These are phyloP conservation scores for Phytophthora crassamura DNA, from an alignment of 352 stramenopile genomes.

Conservation along the genomic window DNA sequence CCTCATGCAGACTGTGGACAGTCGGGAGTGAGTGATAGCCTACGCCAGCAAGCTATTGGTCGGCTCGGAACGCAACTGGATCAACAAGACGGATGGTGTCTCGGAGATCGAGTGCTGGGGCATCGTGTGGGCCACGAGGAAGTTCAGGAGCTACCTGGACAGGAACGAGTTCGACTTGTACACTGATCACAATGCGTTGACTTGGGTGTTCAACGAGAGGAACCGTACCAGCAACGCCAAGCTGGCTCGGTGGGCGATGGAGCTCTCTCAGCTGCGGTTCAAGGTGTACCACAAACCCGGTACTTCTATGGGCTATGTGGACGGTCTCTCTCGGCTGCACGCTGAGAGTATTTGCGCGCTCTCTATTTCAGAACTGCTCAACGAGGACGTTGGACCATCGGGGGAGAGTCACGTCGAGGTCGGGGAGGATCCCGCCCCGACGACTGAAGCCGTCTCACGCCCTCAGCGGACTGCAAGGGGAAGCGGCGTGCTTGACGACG, in stretches of 20 bases:
- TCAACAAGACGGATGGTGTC: not conserved
- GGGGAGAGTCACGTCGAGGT: no score
- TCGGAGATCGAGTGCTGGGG: not conserved
- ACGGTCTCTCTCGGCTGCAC: not conserved
- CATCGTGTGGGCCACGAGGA: not conserved
- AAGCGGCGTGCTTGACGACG: no score
- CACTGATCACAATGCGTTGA: not conserved
- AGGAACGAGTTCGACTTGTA: not conserved
- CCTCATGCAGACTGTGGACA: not conserved
- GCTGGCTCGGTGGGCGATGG: not conserved
- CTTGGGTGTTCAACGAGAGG: not conserved
- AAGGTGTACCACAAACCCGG: no score
- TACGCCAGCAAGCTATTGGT: not conserved
- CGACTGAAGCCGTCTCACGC: no score
- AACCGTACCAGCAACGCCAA: constrained; percentile 1
- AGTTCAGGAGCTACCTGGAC: not conserved
- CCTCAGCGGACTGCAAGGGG: no score
- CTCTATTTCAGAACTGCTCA: not conserved
- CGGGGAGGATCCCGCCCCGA: no score
- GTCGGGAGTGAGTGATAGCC: not conserved
- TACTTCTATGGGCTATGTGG: not conserved
- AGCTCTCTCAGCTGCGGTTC: no score
- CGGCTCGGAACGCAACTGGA: not conserved
- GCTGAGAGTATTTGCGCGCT: no score
- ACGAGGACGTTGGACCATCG: not conserved